These are phyloP conservation scores for Rickenella mellea DNA, from an alignment of 768 basidiomycete species.

Conservation along the genomic window DNA sequence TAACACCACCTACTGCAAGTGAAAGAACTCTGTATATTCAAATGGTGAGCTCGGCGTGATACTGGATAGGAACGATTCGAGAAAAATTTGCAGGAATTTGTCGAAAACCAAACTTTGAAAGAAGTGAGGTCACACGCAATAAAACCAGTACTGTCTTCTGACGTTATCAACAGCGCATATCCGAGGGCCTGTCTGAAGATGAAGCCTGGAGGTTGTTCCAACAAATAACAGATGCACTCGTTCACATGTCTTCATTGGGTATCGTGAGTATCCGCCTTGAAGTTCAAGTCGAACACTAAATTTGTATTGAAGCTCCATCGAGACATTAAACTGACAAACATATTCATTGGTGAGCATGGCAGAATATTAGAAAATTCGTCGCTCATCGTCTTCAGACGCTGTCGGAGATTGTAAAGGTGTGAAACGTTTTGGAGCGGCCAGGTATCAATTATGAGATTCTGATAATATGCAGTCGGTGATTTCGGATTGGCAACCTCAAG, in stretches of 20 bases:
- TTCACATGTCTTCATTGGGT: slow-evolving; percentile 81
- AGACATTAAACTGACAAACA: slow-evolving; percentile 90
- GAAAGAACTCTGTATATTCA: slow-evolving; percentile 79
- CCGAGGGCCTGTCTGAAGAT: slow-evolving; percentile 72
- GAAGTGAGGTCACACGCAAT: slow-evolving; percentile 41
- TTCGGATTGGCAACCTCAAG: slow-evolving; percentile 87
- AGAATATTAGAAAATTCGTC: background rate
- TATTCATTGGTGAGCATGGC: slow-evolving; percentile 71
- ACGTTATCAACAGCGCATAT: slow-evolving; percentile 43
- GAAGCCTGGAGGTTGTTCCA: slow-evolving; percentile 87
- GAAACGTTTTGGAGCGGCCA: background rate
- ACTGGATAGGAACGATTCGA: background rate
- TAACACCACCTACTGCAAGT: slow-evolving; percentile 5
- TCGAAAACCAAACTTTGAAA: slow-evolving; percentile 81
- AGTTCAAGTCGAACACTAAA: slow-evolving; percentile 2
- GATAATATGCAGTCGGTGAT: slow-evolving; percentile 59
- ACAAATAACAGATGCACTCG: slow-evolving; percentile 83
- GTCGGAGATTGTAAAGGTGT: slow-evolving; percentile 77
- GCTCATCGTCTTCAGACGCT: slow-evolving; percentile 39
- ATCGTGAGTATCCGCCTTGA: slow-evolving; percentile 43
- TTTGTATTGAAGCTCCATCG: slow-evolving; percentile 46
- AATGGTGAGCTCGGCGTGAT: slow-evolving; percentile 49
- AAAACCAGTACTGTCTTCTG: background rate
- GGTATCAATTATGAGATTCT: slow-evolving; percentile 1
- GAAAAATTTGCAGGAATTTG: slow-evolving; percentile 55